Evolutionary conservation across 352 stramenopile genomes (phyloP).

Genomic region (Pythium chondricola): DNA sequence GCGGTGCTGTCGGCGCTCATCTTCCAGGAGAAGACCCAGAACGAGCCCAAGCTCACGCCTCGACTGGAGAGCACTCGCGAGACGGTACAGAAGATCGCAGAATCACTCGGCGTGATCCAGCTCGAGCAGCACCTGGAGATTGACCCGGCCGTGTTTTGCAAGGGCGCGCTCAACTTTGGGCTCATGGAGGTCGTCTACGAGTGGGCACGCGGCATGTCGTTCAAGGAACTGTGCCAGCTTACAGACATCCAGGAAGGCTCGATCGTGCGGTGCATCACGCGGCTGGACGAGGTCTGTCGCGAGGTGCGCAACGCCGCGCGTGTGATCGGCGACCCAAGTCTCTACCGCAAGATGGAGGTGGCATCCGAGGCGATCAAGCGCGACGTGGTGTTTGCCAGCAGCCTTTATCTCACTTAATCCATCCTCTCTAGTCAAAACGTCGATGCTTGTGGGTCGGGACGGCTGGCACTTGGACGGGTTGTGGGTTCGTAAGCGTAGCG

Average conservation of each 20-base stretch:
- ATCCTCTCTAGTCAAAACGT: too few relatives aligned
- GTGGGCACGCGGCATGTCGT: conserved; percentile 96
- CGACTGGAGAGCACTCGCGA: conserved; percentile 75
- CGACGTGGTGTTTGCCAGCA: conserved; percentile 97
- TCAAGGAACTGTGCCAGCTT: conserved; percentile 94
- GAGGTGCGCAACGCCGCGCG: conserved; percentile 96
- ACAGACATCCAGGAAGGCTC: conserved; percentile 97
- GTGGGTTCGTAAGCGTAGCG: background rate
- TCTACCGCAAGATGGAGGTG: conserved; percentile 98
- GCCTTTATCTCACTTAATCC: conserved; percentile 88
- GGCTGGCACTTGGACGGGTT: background rate
- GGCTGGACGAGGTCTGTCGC: conserved; percentile 96
- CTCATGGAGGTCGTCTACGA: conserved; percentile 95
- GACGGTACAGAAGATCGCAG: conserved; percentile 81
- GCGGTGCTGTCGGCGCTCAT: conserved; percentile 94
- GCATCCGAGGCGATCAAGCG: conserved; percentile 95
- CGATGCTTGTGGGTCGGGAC: too few relatives aligned
- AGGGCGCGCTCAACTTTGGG: conserved; percentile 93
- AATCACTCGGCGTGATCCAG: conserved; percentile 77
- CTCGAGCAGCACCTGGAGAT: conserved; percentile 81
- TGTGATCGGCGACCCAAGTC: conserved; percentile 91
- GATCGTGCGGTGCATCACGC: conserved; percentile 96
- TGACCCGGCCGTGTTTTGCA: conserved; percentile 89
- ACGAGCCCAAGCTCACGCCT: conserved; percentile 62
- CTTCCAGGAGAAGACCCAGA: conserved; percentile 94